Percentiles rank a stretch among this genome's conserved stretches.
These are phyloP conservation scores for Trichoderma erinaceum DNA, from an alignment of 495 filamentous ascomycete genomes.

Conservation along the genomic window DNA sequence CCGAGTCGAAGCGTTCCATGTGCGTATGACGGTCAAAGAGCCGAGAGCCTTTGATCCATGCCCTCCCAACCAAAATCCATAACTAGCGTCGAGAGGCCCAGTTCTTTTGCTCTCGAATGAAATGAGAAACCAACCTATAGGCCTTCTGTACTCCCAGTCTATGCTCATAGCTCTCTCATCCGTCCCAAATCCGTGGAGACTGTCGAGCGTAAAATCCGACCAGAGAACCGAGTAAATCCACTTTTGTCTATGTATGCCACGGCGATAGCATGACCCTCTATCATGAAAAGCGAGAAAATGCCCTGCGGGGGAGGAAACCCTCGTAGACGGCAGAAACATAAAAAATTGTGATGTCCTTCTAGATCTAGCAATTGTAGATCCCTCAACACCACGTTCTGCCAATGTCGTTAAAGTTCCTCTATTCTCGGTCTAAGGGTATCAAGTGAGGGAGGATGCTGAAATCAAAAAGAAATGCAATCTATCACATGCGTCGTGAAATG, in stretches of 20 bases:
- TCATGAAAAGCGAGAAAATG: slow-evolving; percentile 34
- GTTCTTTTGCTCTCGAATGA: slow-evolving; percentile 13
- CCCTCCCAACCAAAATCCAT: slow-evolving; percentile 12
- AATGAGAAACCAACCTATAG: slow-evolving; percentile 7
- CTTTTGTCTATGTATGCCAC: slow-evolving; percentile 53
- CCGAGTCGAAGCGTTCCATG: slow-evolving; percentile 14
- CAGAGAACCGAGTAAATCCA: slow-evolving; percentile 49
- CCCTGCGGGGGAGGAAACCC: slow-evolving; percentile 30
- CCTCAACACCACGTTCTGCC: slow-evolving; percentile 19
- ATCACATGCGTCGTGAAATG: slow-evolving; percentile 19
- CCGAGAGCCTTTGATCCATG: slow-evolving; percentile 12
- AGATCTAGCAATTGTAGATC: slow-evolving; percentile 30
- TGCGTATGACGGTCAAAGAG: slow-evolving; percentile 8
- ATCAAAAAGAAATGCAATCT: slow-evolving; percentile 21
- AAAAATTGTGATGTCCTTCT: slow-evolving; percentile 25
- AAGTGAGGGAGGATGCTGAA: slow-evolving; percentile 22
- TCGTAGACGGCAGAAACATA: slow-evolving; percentile 33
- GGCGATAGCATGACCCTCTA: slow-evolving; percentile 37
- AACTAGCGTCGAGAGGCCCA: slow-evolving; percentile 11
- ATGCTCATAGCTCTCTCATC: slow-evolving; percentile 12
- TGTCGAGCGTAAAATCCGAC: slow-evolving; percentile 21
- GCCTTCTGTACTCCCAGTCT: slow-evolving; percentile 11
- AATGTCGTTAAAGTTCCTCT: slow-evolving; percentile 19
- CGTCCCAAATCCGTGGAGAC: slow-evolving; percentile 18
- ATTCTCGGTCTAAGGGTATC: slow-evolving; percentile 39